Evolutionary conservation across 225 moss, liverwort and hornwort species (phyloP), one percentile per base, ranked within the genome.

Genomic region (Neckera pumila): DNA sequence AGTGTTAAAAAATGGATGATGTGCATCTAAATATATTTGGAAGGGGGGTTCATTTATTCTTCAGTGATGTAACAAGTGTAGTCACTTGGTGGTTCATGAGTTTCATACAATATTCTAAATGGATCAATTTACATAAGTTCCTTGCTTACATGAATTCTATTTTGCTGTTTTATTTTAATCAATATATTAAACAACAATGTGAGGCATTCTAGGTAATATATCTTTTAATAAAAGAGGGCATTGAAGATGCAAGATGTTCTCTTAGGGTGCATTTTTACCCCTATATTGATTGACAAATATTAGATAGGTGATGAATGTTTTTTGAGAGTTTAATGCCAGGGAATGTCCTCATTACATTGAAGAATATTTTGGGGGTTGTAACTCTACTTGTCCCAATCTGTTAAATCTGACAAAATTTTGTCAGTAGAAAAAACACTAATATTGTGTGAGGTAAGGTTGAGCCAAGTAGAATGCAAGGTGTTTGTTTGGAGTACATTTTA

Each of bases 11-110:
- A 51, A 53, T 56, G 25, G 6, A n/a, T n/a, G 26, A n/a, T 36
- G n/a, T 56, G 10, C 56, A 77, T 54, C 6, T 9, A 14, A 23
- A 1, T 36, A 53, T 53, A 3, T 2, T 77, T n/a, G 4, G n/a
- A n/a, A 0, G 1, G 9, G 1, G 1, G 1, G 3, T 1, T 53
- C 23, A 2, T 25, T 54, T 36, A 53, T 76, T 53, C 36, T 76
- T 14, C 2, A 53, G 0, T 77, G 16, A 36, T 10, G 22, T 25
- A 0, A 3, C 2, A 0, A n/a, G 16, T 56, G 5, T 10, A n/a
- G 15, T n/a, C 1, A 25, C 7, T 56, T 3, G 6, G 17, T 56
- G 7, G 6, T 5, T 76, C 6, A n/a, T 25, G 6, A n/a, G 1
- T 77, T 77, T 54, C 21, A 15, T 6, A 6, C 1, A 2, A 54